Evolutionary conservation across 2,329 filamentous ascomycete genomes (phyloP), one percentile per base, ranked within the genome.

Genomic region (Penicillium hesseltinei): DNA sequence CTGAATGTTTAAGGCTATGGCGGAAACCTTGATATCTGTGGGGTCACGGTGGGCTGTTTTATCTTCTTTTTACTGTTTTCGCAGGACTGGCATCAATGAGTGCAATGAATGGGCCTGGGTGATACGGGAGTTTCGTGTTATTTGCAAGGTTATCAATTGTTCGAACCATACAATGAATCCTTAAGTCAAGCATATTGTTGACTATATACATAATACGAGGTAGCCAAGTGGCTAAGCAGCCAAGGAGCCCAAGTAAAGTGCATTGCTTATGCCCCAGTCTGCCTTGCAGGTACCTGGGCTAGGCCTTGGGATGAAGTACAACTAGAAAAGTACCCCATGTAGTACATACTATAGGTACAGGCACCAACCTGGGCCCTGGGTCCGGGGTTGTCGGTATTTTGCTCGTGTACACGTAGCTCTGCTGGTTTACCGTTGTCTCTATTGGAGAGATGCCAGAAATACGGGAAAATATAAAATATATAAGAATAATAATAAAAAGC

Each of bases 21-120:
- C 51, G 46, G 54, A 33, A 58, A 54, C 49, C 53, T 54, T 54
- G 52, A 51, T 50, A 60, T 52, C 54, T 56, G 55, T 59, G 50
- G 58, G 54, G 29, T 49, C 42, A 44, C 29, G 54, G 57, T 40
- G 50, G 45, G 44, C n/a, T 50, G 49, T 60, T 47, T 44, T 48
- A 60, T 57, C 44, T 64, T 63, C 56, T 27, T 54, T 56, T 57
- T 56, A 51, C 45, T 60, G 58, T 62, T 58, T 53, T 61, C 56
- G 39, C 54, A 45, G 35, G 58, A 51, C 49, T 51, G 57, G 59
- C 58, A 63, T 66, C 62, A 66, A 68, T 62, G 64, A 67, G 68
- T 69, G 61, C 63, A 64, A 71, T 63, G 68, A 70, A 68, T 66
- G 67, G 67, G 68, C 60, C 61, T 63, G 60, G 57, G 57, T 66